Conservation (phyloP, 345 rosid species). For the Gossypium longicalyx region DNA sequence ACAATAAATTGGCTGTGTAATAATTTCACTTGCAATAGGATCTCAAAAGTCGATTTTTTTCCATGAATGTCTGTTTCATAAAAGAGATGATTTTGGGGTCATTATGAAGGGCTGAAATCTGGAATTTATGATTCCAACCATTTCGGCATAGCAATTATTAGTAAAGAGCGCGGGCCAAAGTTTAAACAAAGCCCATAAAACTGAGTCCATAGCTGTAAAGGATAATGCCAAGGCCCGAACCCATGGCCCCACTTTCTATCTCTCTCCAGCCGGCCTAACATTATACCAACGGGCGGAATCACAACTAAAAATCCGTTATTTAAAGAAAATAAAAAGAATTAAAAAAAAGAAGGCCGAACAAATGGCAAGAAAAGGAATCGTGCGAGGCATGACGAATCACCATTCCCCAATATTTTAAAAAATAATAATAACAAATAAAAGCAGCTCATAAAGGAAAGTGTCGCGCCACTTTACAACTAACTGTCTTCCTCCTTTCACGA, state of each 20-base stretch:
- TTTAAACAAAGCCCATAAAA: background rate
- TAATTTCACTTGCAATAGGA: too few relatives aligned
- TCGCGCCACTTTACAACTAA: slow-evolving; percentile 3
- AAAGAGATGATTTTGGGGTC: background rate
- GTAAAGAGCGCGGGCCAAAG: background rate
- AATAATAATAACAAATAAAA: background rate
- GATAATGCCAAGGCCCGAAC: too few relatives aligned
- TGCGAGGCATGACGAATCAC: background rate
- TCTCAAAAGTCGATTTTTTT: too few relatives aligned
- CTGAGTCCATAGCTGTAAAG: background rate
- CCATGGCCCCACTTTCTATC: background rate
- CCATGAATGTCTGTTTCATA: background rate
- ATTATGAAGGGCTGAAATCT: background rate
- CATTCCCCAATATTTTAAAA: background rate
- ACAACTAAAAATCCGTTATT: slow-evolving; percentile 1
- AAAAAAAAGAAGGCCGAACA: background rate
- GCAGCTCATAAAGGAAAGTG: background rate
- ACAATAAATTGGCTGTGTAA: background rate
- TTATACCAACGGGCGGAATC: slow-evolving; percentile 5
- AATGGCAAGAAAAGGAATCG: background rate
- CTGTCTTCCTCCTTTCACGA: background rate
- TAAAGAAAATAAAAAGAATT: background rate
- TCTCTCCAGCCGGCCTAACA: background rate
- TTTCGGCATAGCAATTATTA: background rate
- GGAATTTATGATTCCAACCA: background rate